Evolutionary conservation across 1,284 basidiomycete genomes (phyloP).

Genomic region (Amylostereum areolatum): DNA sequence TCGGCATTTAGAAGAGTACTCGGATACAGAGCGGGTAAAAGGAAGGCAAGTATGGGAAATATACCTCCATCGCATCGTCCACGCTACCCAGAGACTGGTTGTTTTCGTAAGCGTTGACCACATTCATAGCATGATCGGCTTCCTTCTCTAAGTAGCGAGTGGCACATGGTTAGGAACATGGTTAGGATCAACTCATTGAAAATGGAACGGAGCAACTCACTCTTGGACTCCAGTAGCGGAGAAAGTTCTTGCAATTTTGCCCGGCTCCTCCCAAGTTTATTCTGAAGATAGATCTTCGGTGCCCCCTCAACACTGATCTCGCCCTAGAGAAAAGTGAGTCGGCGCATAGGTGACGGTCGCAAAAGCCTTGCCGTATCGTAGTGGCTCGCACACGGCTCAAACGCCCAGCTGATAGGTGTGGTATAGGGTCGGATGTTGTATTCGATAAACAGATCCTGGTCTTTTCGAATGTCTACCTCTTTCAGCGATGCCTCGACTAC

Average conservation of each 20-base stretch:
- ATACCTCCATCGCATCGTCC: constrained; percentile 62
- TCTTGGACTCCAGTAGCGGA: constrained; percentile 51
- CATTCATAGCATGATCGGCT: constrained; percentile 41
- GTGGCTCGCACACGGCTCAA: constrained; percentile 69
- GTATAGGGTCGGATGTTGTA: constrained; percentile 64
- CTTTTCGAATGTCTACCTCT: constrained; percentile 47
- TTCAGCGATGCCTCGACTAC: constrained; percentile 40
- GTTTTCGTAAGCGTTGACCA: constrained; percentile 45
- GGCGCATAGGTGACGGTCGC: neutral
- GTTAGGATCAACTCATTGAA: constrained; percentile 2
- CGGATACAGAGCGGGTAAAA: too few relatives aligned
- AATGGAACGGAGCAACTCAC: constrained; percentile 33
- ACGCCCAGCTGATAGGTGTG: constrained; percentile 58
- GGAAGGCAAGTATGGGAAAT: constrained; percentile 16
- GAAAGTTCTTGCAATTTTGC: constrained; percentile 54
- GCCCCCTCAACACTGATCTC: constrained; percentile 58
- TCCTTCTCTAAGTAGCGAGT: constrained; percentile 42
- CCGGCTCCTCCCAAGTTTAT: constrained; percentile 58
- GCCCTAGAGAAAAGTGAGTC: constrained; percentile 31
- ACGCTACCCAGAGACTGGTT: constrained; percentile 52
- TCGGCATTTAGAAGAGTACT: neutral
- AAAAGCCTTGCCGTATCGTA: constrained; percentile 60
- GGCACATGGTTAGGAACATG: neutral
- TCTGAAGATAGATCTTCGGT: constrained; percentile 74
- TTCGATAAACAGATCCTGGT: constrained; percentile 67